These are phyloP conservation scores for Metrosideros polymorpha DNA, from an alignment of 441 rosid genomes.

Conservation along the genomic window DNA sequence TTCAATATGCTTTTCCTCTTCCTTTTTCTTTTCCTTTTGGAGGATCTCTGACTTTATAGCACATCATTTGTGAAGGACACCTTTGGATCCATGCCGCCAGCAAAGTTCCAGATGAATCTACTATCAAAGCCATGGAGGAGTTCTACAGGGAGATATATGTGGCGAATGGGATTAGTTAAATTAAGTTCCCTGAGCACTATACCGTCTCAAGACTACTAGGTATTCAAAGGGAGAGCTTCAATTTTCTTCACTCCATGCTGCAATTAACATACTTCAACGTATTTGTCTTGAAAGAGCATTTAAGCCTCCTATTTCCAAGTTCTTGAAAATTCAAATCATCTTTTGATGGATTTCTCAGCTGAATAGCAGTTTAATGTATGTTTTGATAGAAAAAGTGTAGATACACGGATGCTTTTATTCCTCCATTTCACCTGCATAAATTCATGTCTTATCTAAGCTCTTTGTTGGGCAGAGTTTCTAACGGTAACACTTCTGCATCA, in stretches of 20 bases:
- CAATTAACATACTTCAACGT: neutral
- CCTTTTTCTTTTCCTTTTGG: neutral
- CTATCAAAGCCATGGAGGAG: constrained; percentile 81
- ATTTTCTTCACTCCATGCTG: no score
- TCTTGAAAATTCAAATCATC: neutral
- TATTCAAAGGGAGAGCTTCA: constrained; percentile 6
- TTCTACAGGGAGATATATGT: constrained; percentile 77
- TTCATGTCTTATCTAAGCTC: neutral
- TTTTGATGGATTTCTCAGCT: neutral
- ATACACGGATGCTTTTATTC: neutral
- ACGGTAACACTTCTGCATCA: neutral
- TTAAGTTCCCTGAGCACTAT: constrained; percentile 70
- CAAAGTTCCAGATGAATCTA: constrained; percentile 75
- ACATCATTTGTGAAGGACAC: constrained; percentile 35
- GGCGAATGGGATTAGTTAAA: constrained; percentile 51
- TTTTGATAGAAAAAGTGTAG: neutral
- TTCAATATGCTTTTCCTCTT: neutral
- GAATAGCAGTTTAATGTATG: neutral
- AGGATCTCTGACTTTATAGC: neutral
- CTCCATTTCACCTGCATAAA: neutral
- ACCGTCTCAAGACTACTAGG: constrained; percentile 86
- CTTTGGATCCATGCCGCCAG: constrained; percentile 93
- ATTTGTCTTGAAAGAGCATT: neutral
- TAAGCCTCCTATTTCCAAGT: fast-evolving
- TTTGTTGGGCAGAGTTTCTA: neutral